These are phyloP conservation scores for Hypoxylon sp. DNA, from an alignment of 2,329 filamentous ascomycete genomes.

Conservation along the genomic window DNA sequence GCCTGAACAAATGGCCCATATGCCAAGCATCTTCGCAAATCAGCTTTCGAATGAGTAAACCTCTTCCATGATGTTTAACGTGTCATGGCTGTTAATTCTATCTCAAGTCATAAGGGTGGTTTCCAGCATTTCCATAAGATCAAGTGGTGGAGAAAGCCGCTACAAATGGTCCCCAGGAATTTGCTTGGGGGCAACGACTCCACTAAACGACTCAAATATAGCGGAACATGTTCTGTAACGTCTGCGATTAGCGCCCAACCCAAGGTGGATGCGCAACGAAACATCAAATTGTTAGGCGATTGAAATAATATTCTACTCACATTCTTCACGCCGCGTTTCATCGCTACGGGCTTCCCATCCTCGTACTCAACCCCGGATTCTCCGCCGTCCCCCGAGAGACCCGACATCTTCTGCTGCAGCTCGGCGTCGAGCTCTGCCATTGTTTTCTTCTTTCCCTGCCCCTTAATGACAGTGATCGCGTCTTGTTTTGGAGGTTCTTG, in stretches of 20 bases:
- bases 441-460: slow-evolving; percentile 57
- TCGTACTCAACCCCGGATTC: slow-evolving; percentile 78
- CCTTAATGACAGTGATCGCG: neutral
- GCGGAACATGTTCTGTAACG: slow-evolving; percentile 40
- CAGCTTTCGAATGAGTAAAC: no score
- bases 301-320: slow-evolving; percentile 5
- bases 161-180: no score
- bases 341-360: slow-evolving; percentile 73
- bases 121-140: no score
- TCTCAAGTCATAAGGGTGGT: no score
- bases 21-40: no score
- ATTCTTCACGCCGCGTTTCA: slow-evolving; percentile 77
- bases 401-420: slow-evolving; percentile 70
- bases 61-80: no score
- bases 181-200: no score
- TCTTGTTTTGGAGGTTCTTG: neutral
- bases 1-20: no score
- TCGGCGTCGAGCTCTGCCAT: slow-evolving; percentile 72
- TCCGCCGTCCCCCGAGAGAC: slow-evolving; percentile 74
- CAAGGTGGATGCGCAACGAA: no score
- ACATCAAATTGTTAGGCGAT: no score
- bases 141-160: no score
- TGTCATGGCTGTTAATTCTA: no score
- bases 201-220: slow-evolving; percentile 41
- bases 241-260: neutral